Base-by-base conservation (phyloP, 805 yeast genomes). In the Candida xyloterini region DNA sequence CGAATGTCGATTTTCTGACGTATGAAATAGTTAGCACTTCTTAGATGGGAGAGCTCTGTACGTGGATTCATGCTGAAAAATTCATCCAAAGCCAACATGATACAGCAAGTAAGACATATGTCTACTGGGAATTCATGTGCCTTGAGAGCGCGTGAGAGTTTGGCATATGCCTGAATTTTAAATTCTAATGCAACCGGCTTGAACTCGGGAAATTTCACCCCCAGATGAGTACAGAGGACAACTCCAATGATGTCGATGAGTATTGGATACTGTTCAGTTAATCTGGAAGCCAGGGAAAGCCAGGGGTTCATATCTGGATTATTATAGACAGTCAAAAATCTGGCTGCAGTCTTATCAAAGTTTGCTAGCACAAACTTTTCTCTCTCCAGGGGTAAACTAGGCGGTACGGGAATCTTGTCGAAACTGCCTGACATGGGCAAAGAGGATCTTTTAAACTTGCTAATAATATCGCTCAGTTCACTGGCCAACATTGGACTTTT, bases 401-500 rank as follows among this genome's bases (percentile, higher is more conserved):
- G 21, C 18, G 34, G 36, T 9, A 9, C 25, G 20, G 13, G 27
- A 4, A 29, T 27, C 21, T 30, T 18, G 7, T 15, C 13, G n/a
- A 11, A 23, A 10, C 7, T 9, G 4, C 4, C 10, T 5, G 10
- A 9, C n/a, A 4, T 23, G 25, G n/a, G 10, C 4, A 7, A 23
- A 5, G 20, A 18, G 4, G 20, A 18, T 18, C 28, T 11, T 13
- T 26, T 27, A 30, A 44, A 46, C 9, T 47, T 42, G 15, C 30
- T 37, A 15, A 51, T 36, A 15, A 51, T 30, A n/a, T 27, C 22
- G 15, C 30, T 39, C 32, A 48, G 27, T 35, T 48, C 50, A 3
- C 41, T 30, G 2, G 50, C 52, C 30, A 48, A 30, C 16, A 36
- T 32, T 14, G 52, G 52, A 30, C 46, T 48, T 28, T 48, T 48